Percentiles rank a stretch among this genome's conserved stretches.
phyloP scores from a whole-genome alignment of 495 filamentous ascomycete genomes.

The Chaetomium tenue region DNA sequence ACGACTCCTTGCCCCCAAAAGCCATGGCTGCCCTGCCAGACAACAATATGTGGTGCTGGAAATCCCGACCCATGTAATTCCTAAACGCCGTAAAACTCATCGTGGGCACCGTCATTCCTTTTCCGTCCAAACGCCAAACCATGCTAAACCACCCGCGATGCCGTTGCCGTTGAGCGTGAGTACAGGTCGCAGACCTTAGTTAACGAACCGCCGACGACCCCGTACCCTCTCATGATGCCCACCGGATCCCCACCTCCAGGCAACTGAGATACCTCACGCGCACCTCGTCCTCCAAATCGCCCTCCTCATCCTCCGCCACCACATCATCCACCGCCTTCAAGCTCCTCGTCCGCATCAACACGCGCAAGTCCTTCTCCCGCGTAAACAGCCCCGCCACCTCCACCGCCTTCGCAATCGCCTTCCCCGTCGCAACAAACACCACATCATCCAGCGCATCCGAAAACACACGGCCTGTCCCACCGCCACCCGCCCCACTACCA shows the following conservation, averaged over 20 bases:
- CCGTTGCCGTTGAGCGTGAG: too few relatives aligned
- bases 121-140: neutral
- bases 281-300: constrained; percentile 55
- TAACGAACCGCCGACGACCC: too few relatives aligned
- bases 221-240: constrained; percentile 10
- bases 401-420: constrained; percentile 71
- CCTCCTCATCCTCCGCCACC: constrained; percentile 43
- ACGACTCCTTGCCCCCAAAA: neutral
- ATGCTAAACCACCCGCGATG: neutral
- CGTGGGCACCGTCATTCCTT: neutral
- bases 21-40: neutral
- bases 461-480: neutral
- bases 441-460: constrained; percentile 52
- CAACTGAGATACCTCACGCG: constrained; percentile 54
- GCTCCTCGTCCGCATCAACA: constrained; percentile 61
- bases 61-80: neutral
- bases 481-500: neutral
- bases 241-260: constrained; percentile 34
- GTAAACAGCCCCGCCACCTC: constrained; percentile 63
- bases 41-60: neutral
- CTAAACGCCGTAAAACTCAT: neutral
- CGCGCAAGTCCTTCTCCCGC: constrained; percentile 54
- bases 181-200: neutral
- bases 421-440: constrained; percentile 72
- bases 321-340: constrained; percentile 73